Evolutionary conservation across 495 filamentous ascomycete genomes (phyloP).

Genomic region (Sporormia fimetaria): DNA sequence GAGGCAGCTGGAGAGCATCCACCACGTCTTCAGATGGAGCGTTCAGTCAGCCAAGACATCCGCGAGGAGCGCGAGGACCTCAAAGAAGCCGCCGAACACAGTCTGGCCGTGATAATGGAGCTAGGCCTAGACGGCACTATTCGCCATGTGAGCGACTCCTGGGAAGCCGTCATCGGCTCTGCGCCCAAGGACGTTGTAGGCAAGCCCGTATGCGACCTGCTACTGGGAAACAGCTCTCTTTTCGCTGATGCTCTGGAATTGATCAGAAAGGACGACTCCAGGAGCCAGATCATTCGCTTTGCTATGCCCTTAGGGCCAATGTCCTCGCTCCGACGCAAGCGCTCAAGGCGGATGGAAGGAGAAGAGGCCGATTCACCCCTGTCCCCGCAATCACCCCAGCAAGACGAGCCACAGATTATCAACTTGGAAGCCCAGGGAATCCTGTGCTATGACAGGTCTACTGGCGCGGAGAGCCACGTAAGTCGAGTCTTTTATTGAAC

Average conservation of each 20-base stretch:
- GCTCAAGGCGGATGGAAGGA: slow-evolving; percentile 12
- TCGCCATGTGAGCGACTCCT: slow-evolving; percentile 94
- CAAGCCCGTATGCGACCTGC: slow-evolving; percentile 64
- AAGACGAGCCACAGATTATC: slow-evolving; percentile 44
- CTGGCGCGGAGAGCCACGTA: slow-evolving; percentile 83
- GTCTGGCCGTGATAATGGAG: slow-evolving; percentile 88
- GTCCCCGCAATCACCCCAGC: slow-evolving; percentile 30
- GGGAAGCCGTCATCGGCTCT: slow-evolving; percentile 85
- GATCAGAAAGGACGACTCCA: slow-evolving; percentile 85
- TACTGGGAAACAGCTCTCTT: slow-evolving; percentile 63
- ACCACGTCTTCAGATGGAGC: slow-evolving; percentile 42
- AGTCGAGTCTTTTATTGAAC: slow-evolving; percentile 30
- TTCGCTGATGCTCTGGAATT: slow-evolving; percentile 75
- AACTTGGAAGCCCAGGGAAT: slow-evolving; percentile 93
- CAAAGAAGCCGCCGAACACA: slow-evolving; percentile 91
- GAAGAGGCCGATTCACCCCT: slow-evolving; percentile 27
- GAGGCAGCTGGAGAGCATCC: slow-evolving; percentile 39
- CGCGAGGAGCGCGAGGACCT: slow-evolving; percentile 79
- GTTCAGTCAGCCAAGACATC: slow-evolving; percentile 55
- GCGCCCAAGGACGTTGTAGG: slow-evolving; percentile 59
- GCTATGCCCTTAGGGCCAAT: slow-evolving; percentile 60
- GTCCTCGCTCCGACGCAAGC: slow-evolving; percentile 50
- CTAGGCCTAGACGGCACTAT: slow-evolving; percentile 78
- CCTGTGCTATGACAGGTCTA: slow-evolving; percentile 86
- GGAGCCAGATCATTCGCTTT: slow-evolving; percentile 86